Conservation (phyloP, 148 eudicot genomes). For the Diospyros lotus region DNA sequence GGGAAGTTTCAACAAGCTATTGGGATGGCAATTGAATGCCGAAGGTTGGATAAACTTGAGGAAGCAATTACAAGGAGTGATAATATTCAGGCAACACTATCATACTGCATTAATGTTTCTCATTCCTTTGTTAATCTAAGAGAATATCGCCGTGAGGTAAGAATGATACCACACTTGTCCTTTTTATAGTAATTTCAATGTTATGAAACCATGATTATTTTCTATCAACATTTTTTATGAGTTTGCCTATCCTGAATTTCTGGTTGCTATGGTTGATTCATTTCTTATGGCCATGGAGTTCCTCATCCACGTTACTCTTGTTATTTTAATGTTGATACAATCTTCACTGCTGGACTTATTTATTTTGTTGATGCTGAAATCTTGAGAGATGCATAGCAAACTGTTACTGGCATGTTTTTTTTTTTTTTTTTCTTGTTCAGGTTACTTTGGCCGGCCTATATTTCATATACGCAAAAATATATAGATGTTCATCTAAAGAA, state of each 20-base stretch:
- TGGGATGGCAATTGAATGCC: conserved; percentile 84
- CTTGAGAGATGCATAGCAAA: not conserved
- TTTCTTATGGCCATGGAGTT: not conserved
- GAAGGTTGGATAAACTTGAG: conserved; percentile 87
- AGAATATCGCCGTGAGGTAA: conserved; percentile 91
- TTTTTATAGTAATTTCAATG: not conserved
- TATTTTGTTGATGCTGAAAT: not conserved
- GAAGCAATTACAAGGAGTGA: conserved; percentile 81
- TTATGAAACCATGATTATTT: not conserved
- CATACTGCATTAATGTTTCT: conserved; percentile 78
- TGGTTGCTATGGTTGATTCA: not conserved
- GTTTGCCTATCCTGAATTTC: not conserved
- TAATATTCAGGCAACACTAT: conserved; percentile 62
- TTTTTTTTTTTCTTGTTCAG: not conserved
- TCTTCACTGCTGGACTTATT: not conserved
- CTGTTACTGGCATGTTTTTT: not conserved
- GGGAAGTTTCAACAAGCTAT: conserved; percentile 87
- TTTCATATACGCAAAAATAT: no score
- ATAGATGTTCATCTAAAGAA: not conserved
- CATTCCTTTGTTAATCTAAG: conserved; percentile 71
- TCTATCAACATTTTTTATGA: not conserved
- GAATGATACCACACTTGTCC: not conserved
- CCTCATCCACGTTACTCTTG: no score
- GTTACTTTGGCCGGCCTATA: no score
- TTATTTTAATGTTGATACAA: not conserved